Evolutionary conservation across 2,329 filamentous ascomycete species (phyloP), one percentile per base, ranked within the genome.

Genomic region (Phoma sp.): DNA sequence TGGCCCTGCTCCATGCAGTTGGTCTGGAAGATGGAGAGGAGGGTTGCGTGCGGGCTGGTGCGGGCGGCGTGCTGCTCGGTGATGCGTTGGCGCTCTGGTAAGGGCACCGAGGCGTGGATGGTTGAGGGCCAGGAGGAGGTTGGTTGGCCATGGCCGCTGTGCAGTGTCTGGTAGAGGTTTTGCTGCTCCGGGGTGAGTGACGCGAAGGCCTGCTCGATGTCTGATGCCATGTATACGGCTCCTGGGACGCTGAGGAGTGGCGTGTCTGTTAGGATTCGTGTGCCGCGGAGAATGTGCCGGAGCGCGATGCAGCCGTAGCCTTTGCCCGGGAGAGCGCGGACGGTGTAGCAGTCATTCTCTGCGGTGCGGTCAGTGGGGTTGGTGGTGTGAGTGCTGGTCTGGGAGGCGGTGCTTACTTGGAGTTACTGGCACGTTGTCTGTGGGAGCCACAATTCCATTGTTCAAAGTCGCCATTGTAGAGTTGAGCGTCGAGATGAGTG

Each of bases 221-320:
- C 74, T 5, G 51, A 43, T 6, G 71, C 53, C 38, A 68, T 52
- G 61, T 77, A 78, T 6, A 71, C 56, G 4, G 62, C 63, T 2
- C 62, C 64, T 13, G 68, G 52, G 4, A 76, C 57, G 51, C 73
- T 55, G 53, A 80, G 65, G 2, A 79, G 71, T 0, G 78, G 73
- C 1, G 55, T 25, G 44, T 80, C 78, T 24, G 66, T 66, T 12
- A 80, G 67, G 46, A 81, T 75, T 27, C 72, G 72, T 1, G 74
- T 76, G 12, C 78, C 76, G 21, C 61, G 65, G 29, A 67, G 50
- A 38, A 81, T 74, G 19, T 43, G n/a, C 8, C 58, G 52, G 4
- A 65, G 58, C 1, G 78, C 78, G 53, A 80, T 72, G 47, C 76
- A 72, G 43, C 78, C 79, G 27, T 77, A 72, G 19, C 78, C 79